Evolutionary conservation across 768 basidiomycete genomes (phyloP).

Genomic region (Peribolospora baueri): DNA sequence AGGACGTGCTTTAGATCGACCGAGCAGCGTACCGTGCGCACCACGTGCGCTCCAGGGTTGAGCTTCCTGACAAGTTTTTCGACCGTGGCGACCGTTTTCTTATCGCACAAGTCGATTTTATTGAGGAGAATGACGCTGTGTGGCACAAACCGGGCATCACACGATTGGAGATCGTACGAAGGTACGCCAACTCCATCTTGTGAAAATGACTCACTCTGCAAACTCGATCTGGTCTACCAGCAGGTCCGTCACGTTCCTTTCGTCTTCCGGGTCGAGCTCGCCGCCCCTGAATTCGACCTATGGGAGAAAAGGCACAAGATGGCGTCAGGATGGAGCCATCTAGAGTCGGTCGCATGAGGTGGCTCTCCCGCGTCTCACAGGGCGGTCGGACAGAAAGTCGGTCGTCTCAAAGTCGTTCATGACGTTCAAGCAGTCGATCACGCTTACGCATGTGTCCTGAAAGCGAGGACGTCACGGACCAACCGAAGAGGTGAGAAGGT

Average conservation of each 20-base stretch:
- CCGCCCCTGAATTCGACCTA: neutral
- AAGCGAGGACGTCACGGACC: too few species aligned
- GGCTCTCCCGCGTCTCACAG: neutral
- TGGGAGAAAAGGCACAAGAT: too few species aligned
- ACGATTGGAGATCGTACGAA: too few species aligned
- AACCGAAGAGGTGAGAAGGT: neutral
- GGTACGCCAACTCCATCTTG: too few species aligned
- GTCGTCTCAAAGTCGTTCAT: constrained; percentile 17
- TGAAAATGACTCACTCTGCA: constrained; percentile 7
- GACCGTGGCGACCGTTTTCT: constrained; percentile 10
- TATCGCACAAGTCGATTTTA: constrained; percentile 16
- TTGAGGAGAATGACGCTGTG: constrained; percentile 16
- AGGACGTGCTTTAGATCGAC: constrained; percentile 16
- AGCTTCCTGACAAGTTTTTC: constrained; percentile 13
- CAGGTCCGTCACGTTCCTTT: constrained; percentile 13
- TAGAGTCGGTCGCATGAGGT: too few species aligned
- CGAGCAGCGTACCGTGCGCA: constrained; percentile 5
- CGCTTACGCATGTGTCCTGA: constrained; percentile 15
- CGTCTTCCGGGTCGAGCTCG: constrained; percentile 18
- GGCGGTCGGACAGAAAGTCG: constrained; percentile 19
- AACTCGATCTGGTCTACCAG: constrained; percentile 20
- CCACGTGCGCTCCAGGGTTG: constrained; percentile 15
- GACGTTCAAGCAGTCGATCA: constrained; percentile 17
- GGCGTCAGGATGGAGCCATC: too few species aligned
- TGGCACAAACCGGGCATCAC: too few species aligned